Evolutionary conservation across 148 eudicot species (phyloP), one percentile per base, ranked within the genome.

Genomic region (Cornus kousa): DNA sequence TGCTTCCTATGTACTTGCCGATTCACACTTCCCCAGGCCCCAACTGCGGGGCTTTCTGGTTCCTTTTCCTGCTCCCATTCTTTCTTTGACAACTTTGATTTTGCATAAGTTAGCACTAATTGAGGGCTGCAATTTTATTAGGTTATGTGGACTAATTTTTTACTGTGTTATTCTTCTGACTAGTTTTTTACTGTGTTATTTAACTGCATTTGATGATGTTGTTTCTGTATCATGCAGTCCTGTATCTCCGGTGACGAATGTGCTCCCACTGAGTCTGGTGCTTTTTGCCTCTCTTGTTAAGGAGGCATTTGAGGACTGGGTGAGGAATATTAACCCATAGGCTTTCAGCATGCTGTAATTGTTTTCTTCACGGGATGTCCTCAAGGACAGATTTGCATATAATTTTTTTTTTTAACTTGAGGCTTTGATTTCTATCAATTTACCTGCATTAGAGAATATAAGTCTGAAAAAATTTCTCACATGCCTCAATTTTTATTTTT

Each of bases 291-390:
- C 98, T 83, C 99, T 96, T 76, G 86, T 93, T 75, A 96, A 93
- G 87, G 99, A 96, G 80, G 98, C 98, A 83, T 96, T 91, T 90
- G 99, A 96, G 79, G 99, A 96, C 77, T 93, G 98, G 99, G 99
- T 93, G 88, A 90, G 98, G 83, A 71, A 77, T 72, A 19, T 55
- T 62, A 35, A 35, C 48, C 59, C 43, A 16, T 35, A 72, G 33
- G 46, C 32, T 78, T 72, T 40, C 37, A 39, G 46, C 48, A 64
- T 67, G 68, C 9, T 60, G 46, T 78, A 65, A 64, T 77, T 40
- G 53, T 67, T 53, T 39, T 78, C 39, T 23, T 39, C 17, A 43
- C 5, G 48, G 8, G 7, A 31, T 20, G 32, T 24, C 80, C 5
- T 70, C 50, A 48, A 20, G 57, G 7, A 48, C 48, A 68, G 28